Evolutionary conservation across 768 basidiomycete genomes (phyloP), one percentile per base, ranked within the genome.

Genomic region (Termitomyces sp.): DNA sequence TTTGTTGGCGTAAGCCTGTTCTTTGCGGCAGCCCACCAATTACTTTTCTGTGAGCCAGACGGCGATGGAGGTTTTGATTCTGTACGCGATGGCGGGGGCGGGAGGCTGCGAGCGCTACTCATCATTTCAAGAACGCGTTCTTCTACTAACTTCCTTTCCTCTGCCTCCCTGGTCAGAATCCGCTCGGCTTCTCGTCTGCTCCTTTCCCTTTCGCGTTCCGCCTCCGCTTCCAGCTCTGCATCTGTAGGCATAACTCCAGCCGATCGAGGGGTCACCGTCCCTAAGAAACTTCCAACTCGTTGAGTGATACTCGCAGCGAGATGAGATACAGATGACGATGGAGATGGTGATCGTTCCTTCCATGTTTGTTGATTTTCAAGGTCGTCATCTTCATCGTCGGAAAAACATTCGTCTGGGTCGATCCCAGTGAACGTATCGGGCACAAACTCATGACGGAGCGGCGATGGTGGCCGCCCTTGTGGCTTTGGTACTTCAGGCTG

Each of bases 221-320:
- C 90, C 60, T 92, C 87, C 2, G 88, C 89, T 70, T 92, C 91
- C 9, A 94, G 71, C 66, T 94, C 88, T 0, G 86, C 88, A 65
- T 92, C 89, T 2, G 86, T 82, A 2, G 81, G 88, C 65, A 79
- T 70, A 5, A 62, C 62, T 33, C 65, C 62, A 7, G 74, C 70
- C 7, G 76, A 72, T 44, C 76, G 76, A 16, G 73, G 73, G 6
- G 78, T 71, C 3, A 81, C 79, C 46, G 77, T 79, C 42, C 77
- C 81, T 56, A 92, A 81, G 56, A 91, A 75, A 18, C 80, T 81
- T 42, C 84, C 83, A n/a, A 92, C 83, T 39, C 85, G 81, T 60
- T 90, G 86, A 6, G 88, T 88, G 56, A 92, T 79, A 70, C 79
- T 87, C 16, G 87, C 78, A 42, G 90, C 90, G 58, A 91, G 80